Evolutionary conservation across 1,284 basidiomycete species (phyloP).

Genomic region (Pisolithus thermaeus): DNA sequence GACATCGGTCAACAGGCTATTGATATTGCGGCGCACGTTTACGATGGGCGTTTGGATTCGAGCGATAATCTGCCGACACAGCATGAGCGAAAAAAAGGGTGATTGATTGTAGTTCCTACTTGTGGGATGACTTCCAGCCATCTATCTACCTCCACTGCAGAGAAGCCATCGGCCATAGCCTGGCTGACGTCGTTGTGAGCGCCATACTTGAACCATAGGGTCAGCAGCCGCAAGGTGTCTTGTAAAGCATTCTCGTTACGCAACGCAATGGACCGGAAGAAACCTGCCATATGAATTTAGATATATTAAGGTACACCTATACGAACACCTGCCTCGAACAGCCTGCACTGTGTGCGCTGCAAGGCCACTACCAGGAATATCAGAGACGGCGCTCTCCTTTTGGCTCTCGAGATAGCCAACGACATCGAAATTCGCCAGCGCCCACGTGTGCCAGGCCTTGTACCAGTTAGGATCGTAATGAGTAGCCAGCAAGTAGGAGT

Average conservation of each 20-base stretch:
- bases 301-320: not conserved
- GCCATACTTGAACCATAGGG: constrained; percentile 99
- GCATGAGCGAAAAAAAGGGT: not conserved
- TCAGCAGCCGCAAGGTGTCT: constrained; percentile 90
- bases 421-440: constrained; percentile 94
- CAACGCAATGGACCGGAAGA: constrained; percentile 93
- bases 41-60: constrained; percentile 92
- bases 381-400: constrained; percentile 52
- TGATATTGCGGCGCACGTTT: constrained; percentile 88
- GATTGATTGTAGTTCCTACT: constrained; percentile 37
- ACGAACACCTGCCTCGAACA: constrained; percentile 65
- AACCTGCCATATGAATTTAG: constrained; percentile 45
- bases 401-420: constrained; percentile 78
- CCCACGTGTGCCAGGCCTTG: constrained; percentile 99
- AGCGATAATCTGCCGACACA: constrained; percentile 78
- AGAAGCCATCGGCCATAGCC: constrained; percentile 87
- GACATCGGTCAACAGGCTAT: constrained; percentile 86
- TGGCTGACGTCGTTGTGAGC: constrained; percentile 87
- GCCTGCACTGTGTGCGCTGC: constrained; percentile 90
- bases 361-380: constrained; percentile 67
- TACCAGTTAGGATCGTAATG: constrained; percentile 95
- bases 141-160: constrained; percentile 90
- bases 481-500: constrained; percentile 85
- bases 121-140: constrained; percentile 99
- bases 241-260: constrained; percentile 91